Base-by-base conservation (phyloP, 306 rosid genomes). In the Quercus alba region DNA sequence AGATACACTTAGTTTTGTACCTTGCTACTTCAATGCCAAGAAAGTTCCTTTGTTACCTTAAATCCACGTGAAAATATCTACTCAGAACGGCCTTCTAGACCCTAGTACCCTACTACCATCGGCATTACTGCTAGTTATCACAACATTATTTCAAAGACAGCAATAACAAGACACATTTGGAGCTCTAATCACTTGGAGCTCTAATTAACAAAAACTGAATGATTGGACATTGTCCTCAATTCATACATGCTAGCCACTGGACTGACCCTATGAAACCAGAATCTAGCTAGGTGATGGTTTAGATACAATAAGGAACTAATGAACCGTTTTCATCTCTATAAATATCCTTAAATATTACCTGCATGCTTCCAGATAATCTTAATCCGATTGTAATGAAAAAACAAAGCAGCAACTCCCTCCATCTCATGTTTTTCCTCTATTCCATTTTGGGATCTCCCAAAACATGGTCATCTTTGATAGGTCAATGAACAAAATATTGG, bases 301-400 rank as follows among this genome's bases (percentile, higher is more conserved):
- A 56, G 74, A 49, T 49, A 55, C 33, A 26, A 23, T 30, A 25
- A 70, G 63, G 30, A 58, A 14, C 55, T 75, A 20, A 6, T 56
- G 59, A 11, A 71, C 71, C 44, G 17, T 46, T 49, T 14, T 66
- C 49, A 56, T 63, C 51, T 64, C 77, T 56, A 41, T 56, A 52
- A 77, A 70, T 10, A 52, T 75, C 72, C 58, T 57, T n/a, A 56
- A 30, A 25, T 68, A 35, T 77, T 79, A 41, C 20, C 14, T 55
- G 75, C 64, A 56, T 33, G 77, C 72, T 66, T 17, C 21, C n/a
- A 20, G 15, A 13, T 28, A 26, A 61, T 61, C 18, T 61, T 25
- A 12, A 64, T 64, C 72, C 17, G 0, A 33, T 7, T 68, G 72
- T 68, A 3, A 30, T 68, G 26, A 12, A 9, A 35, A 35, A 25